These are phyloP conservation scores for Prillingera fragicola DNA, from an alignment of 1,284 basidiomycete genomes.

Conservation along the genomic window DNA sequence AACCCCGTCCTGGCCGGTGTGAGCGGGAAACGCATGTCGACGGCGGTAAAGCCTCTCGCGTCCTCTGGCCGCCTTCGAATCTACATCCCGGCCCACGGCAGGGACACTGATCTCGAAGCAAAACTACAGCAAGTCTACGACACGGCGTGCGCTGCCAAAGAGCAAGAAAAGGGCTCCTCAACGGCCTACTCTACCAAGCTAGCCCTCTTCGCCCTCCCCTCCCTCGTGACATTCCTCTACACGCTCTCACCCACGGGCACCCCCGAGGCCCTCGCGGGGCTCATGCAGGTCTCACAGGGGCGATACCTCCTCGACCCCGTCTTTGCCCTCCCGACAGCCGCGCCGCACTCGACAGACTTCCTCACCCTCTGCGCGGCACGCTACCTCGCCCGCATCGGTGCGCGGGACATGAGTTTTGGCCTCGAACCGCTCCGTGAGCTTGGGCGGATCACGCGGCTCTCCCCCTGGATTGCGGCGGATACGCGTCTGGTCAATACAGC, in stretches of 20 bases:
- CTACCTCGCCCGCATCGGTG: slow-evolving; percentile 8
- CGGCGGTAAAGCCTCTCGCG: slow-evolving; percentile 7
- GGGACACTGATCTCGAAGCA: slow-evolving; percentile 6
- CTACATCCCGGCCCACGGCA: slow-evolving; percentile 6
- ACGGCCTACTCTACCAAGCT: slow-evolving; percentile 16
- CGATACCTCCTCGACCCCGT: slow-evolving; percentile 13
- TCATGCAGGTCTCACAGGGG: slow-evolving; percentile 5
- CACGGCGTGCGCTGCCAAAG: slow-evolving; percentile 7
- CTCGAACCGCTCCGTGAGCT: slow-evolving; percentile 8
- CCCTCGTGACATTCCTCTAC: slow-evolving; percentile 13
- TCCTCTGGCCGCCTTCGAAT: slow-evolving; percentile 5
- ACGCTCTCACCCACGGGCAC: not conserved
- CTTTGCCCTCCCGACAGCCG: slow-evolving; percentile 5
- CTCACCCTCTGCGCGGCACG: slow-evolving; percentile 10
- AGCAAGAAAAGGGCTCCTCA: slow-evolving; percentile 6
- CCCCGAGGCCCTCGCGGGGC: slow-evolving; percentile 8
- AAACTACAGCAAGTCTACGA: slow-evolving; percentile 15
- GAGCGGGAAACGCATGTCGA: slow-evolving; percentile 5
- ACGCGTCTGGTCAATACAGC: slow-evolving; percentile 13
- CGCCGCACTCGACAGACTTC: slow-evolving; percentile 10
- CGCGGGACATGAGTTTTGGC: slow-evolving; percentile 12
- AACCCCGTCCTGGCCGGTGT: slow-evolving; percentile 11
- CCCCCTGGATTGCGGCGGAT: not conserved
- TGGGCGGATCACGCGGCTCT: too few relatives aligned
- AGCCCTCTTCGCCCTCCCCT: slow-evolving; percentile 9